phyloP scores from a whole-genome alignment of 2,329 filamentous ascomycete genomes.

The Penicillium psychrosexuale region DNA sequence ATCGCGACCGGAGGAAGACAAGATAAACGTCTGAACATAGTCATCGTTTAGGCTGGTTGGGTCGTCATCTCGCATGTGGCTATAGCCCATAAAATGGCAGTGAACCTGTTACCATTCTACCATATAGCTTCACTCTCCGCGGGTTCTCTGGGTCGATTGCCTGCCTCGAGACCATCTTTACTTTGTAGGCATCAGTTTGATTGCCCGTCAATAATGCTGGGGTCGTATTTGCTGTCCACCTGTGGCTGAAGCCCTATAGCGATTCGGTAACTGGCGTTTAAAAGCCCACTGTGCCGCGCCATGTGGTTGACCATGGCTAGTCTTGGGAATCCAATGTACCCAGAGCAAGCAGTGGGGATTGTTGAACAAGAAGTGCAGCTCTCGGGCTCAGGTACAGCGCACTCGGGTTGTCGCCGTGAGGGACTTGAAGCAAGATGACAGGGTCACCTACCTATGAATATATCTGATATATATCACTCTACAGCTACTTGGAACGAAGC shows the following conservation, averaged over 20 bases:
- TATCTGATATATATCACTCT: background rate
- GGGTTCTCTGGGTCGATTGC: slow-evolving; percentile 64
- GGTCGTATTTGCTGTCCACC: slow-evolving; percentile 64
- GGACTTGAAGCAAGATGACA: background rate
- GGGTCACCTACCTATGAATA: background rate
- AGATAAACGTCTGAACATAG: slow-evolving; percentile 77
- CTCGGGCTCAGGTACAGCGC: background rate
- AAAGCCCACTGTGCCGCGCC: slow-evolving; percentile 72
- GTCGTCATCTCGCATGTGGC: slow-evolving; percentile 80
- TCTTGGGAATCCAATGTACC: slow-evolving; percentile 65
- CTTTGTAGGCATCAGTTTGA: background rate
- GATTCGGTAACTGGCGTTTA: slow-evolving; percentile 59
- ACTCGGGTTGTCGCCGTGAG: background rate
- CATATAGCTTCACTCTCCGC: slow-evolving; percentile 71
- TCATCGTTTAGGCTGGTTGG: slow-evolving; percentile 80
- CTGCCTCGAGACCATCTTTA: slow-evolving; percentile 59
- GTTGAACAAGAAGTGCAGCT: slow-evolving; percentile 59
- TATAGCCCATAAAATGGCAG: slow-evolving; percentile 72
- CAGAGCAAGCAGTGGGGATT: slow-evolving; percentile 67
- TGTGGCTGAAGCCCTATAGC: slow-evolving; percentile 62
- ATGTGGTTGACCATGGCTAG: slow-evolving; percentile 72
- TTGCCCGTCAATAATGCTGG: slow-evolving; percentile 52
- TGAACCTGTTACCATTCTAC: slow-evolving; percentile 65
- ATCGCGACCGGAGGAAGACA: slow-evolving; percentile 58
- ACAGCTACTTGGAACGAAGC: background rate